A percentile compares a stretch with the other conserved stretches of the same genome.
These are phyloP conservation scores for Metschnikowia drakensbergensis DNA, from an alignment of 805 yeast species.

Conservation along the genomic window DNA sequence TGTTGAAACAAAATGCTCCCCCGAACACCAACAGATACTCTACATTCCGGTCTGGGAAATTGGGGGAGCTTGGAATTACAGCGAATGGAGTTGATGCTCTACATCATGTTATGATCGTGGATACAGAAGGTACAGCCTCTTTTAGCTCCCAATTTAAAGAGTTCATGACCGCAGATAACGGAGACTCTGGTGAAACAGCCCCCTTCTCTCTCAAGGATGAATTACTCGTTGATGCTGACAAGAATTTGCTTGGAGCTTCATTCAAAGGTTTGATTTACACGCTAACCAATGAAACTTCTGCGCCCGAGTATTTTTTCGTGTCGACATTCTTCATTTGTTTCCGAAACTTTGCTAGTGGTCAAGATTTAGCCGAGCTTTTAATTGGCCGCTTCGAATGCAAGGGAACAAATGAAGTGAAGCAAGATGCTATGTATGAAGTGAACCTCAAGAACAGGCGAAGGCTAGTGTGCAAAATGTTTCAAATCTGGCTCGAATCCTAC, in stretches of 20 bases:
- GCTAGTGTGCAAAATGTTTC: slow-evolving; percentile 64
- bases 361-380: slow-evolving; percentile 59
- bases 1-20: slow-evolving; percentile 20
- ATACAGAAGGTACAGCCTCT: slow-evolving; percentile 26
- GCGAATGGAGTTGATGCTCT: slow-evolving; percentile 46
- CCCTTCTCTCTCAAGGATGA: slow-evolving; percentile 38
- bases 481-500: slow-evolving; percentile 84
- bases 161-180: slow-evolving; percentile 21
- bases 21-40: slow-evolving; percentile 42
- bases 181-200: neutral
- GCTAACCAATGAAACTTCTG: slow-evolving; percentile 60
- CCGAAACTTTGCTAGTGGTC: slow-evolving; percentile 64
- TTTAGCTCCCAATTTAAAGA: slow-evolving; percentile 35
- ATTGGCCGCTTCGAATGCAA: slow-evolving; percentile 21
- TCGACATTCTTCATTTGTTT: slow-evolving; percentile 77
- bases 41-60: slow-evolving; percentile 46
- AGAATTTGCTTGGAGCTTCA: slow-evolving; percentile 62
- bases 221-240: slow-evolving; percentile 47
- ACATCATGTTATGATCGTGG: slow-evolving; percentile 30
- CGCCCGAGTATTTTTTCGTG: slow-evolving; percentile 63
- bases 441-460: slow-evolving; percentile 57
- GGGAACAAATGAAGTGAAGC: slow-evolving; percentile 31
- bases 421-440: slow-evolving; percentile 29
- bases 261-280: slow-evolving; percentile 64
- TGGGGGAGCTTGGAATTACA: slow-evolving; percentile 46